Conservation (phyloP, 345 rosid genomes). For the Anacardium occidentale region DNA sequence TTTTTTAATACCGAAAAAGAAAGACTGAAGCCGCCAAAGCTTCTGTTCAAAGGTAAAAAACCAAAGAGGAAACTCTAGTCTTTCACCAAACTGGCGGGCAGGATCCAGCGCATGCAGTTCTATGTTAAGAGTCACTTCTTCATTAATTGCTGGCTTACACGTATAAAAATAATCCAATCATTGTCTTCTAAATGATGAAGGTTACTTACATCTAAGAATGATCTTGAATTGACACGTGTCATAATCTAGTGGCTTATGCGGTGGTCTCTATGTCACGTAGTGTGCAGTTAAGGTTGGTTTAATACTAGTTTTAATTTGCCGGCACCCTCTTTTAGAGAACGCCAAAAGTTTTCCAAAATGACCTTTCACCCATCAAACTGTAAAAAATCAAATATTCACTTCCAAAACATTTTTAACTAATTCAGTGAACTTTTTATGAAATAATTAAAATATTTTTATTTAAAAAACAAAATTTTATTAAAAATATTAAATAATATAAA, state of each 20-base stretch:
- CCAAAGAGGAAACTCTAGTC: background rate
- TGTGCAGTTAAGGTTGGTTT: background rate
- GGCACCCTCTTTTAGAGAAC: background rate
- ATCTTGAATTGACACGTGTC: slow-evolving; percentile 27
- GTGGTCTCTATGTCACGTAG: background rate
- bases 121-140: background rate
- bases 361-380: too few species aligned
- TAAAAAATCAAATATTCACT: too few species aligned
- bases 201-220: background rate
- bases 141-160: slow-evolving; percentile 6
- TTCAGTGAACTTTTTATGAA: too few species aligned
- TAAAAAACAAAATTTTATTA: too few species aligned
- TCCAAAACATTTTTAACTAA: too few species aligned
- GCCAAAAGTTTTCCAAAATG: too few species aligned
- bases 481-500: too few species aligned
- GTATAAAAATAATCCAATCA: slow-evolving; percentile 27
- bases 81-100: slow-evolving; percentile 17
- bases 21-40: slow-evolving; percentile 41
- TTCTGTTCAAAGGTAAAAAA: slow-evolving; percentile 15
- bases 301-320: background rate
- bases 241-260: slow-evolving; percentile 21
- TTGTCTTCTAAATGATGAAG: slow-evolving; percentile 23
- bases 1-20: background rate
- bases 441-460: too few species aligned
- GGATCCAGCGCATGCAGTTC: slow-evolving; percentile 18